phyloP scores from a whole-genome alignment of 2,329 filamentous ascomycete genomes.

The Tolypocladium sp. region DNA sequence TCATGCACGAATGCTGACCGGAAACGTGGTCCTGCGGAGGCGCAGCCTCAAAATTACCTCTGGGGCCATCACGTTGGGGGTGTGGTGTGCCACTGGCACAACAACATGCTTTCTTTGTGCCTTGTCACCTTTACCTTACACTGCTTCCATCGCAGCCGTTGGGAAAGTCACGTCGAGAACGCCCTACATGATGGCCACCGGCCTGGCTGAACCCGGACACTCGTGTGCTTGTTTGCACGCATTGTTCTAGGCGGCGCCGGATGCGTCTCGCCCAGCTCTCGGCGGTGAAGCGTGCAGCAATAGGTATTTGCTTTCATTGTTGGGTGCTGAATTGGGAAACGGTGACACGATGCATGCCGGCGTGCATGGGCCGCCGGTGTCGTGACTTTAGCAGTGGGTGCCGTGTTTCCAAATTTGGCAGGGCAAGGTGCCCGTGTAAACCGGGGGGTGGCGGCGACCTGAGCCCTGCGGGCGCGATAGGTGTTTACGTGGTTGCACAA shows the following conservation, averaged over 20 bases:
- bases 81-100: neutral
- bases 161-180: neutral
- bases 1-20: neutral
- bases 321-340: neutral
- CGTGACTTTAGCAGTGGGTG: neutral
- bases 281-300: neutral
- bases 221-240: neutral
- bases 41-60: neutral
- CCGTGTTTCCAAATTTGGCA: neutral
- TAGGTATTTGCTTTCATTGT: neutral
- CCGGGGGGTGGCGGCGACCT: neutral
- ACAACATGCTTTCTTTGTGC: neutral
- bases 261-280: neutral
- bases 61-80: neutral
- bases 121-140: neutral
- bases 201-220: neutral
- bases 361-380: neutral
- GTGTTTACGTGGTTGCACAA: neutral
- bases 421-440: neutral
- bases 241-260: neutral
- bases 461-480: neutral
- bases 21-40: neutral
- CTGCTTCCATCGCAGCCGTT: neutral
- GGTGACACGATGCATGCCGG: neutral
- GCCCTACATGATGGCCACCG: neutral